These are phyloP conservation scores for Aplosporella prunicola DNA, from an alignment of 2,329 filamentous ascomycete genomes.

Conservation along the genomic window DNA sequence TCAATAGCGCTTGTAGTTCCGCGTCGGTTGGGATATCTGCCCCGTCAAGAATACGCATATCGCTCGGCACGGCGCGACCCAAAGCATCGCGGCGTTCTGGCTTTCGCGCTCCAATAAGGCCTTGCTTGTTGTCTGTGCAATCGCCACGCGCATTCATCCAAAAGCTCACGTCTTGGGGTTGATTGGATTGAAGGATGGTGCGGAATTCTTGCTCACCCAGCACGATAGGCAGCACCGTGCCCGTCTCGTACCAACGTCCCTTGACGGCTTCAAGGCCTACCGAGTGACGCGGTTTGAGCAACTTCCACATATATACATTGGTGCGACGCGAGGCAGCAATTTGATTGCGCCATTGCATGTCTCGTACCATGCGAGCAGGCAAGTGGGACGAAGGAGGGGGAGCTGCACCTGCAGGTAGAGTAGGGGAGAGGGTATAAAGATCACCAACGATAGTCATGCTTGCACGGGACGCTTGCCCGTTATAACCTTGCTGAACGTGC, in stretches of 20 bases:
- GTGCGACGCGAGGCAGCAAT: constrained; percentile 26
- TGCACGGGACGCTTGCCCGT: constrained; percentile 14
- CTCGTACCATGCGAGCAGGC: constrained; percentile 42
- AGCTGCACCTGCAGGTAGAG: constrained; percentile 21
- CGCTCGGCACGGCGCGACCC: constrained; percentile 30
- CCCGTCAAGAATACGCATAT: constrained; percentile 30
- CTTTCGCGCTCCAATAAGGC: constrained; percentile 20
- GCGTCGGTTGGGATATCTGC: constrained; percentile 23
- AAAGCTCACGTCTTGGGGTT: constrained; percentile 32
- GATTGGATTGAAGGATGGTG: constrained; percentile 28
- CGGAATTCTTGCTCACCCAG: constrained; percentile 23
- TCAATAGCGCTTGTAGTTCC: constrained; percentile 1
- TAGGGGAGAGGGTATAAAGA: constrained; percentile 40
- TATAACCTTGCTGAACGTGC: too few species aligned
- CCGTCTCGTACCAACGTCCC: constrained; percentile 53
- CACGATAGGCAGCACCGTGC: constrained; percentile 37
- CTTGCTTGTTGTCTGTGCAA: constrained; percentile 17
- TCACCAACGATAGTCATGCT: constrained; percentile 36
- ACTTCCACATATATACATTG: constrained; percentile 20
- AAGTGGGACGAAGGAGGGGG: constrained; percentile 32
- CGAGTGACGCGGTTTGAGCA: constrained; percentile 13
- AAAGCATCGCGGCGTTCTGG: constrained; percentile 33
- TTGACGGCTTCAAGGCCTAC: constrained; percentile 42
- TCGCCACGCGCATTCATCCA: constrained; percentile 42
- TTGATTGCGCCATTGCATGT: constrained; percentile 41